phyloP scores from a whole-genome alignment of 1,284 basidiomycete species.

The Phaffia rhodozyma region DNA sequence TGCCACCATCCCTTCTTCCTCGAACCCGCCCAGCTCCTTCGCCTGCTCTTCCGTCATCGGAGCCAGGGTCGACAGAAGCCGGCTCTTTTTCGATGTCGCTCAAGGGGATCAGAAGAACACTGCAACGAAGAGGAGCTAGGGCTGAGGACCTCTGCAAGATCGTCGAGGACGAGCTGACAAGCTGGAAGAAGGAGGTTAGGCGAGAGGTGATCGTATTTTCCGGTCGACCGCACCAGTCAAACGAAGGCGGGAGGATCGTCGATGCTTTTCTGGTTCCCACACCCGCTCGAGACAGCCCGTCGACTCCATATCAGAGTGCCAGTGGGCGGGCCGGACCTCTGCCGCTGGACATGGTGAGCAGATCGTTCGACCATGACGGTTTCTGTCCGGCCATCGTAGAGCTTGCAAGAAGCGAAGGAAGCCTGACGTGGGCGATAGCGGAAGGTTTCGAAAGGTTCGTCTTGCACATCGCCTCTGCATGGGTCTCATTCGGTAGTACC shows the following conservation, averaged over 20 bases:
- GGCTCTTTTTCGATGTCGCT: slow-evolving; percentile 11
- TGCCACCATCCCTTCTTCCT: slow-evolving; percentile 10
- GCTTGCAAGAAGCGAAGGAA: neutral
- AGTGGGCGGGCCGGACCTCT: neutral
- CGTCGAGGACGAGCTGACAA: slow-evolving; percentile 11
- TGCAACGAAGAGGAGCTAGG: slow-evolving; percentile 7
- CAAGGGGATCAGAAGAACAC: slow-evolving; percentile 10
- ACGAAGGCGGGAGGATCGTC: neutral
- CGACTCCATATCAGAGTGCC: too few relatives aligned
- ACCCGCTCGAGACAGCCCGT: neutral
- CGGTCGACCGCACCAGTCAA: neutral
- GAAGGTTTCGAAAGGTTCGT: slow-evolving; percentile 16
- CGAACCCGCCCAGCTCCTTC: slow-evolving; percentile 16
- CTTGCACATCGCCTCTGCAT: neutral
- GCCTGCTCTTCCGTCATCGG: neutral
- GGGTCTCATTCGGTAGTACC: neutral
- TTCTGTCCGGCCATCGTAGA: slow-evolving; percentile 11
- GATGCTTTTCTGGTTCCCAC: slow-evolving; percentile 5
- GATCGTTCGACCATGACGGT: slow-evolving; percentile 5
- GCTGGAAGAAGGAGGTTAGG: slow-evolving; percentile 7
- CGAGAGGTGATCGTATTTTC: neutral
- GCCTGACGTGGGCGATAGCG: slow-evolving; percentile 6
- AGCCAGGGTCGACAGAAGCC: slow-evolving; percentile 1
- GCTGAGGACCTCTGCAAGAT: slow-evolving; percentile 11
- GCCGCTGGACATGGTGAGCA: neutral